These are phyloP conservation scores for Tylopilus intermedius DNA, from an alignment of 768 basidiomycete genomes.

Conservation along the genomic window DNA sequence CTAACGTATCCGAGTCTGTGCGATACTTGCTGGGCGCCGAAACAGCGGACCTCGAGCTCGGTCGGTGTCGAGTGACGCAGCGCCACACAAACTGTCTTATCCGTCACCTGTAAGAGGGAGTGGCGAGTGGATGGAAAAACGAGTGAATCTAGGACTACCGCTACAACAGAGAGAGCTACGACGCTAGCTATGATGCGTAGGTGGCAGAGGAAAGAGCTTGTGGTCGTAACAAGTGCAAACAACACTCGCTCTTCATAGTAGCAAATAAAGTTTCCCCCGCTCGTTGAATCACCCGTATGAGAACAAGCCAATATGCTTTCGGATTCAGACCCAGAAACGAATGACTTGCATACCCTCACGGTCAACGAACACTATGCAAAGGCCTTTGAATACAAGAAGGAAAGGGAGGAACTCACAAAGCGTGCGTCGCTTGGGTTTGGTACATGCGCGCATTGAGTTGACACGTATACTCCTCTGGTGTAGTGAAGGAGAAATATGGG, in stretches of 20 bases:
- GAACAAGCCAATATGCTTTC: conserved; percentile 37
- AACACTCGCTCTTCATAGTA: not conserved
- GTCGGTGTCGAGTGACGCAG: too few species aligned
- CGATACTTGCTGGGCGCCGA: too few species aligned
- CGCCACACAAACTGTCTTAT: too few species aligned
- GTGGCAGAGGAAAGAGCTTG: not conserved
- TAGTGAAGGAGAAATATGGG: conserved; percentile 87
- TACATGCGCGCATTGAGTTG: not conserved
- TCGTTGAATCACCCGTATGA: not conserved
- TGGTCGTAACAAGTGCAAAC: conserved; percentile 20
- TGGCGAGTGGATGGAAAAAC: too few species aligned
- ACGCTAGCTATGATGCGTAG: too few species aligned
- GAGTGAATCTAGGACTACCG: too few species aligned
- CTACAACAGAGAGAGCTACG: not conserved
- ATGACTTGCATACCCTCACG: conserved; percentile 47
- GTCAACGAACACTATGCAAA: conserved; percentile 77
- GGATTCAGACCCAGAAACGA: conserved; percentile 44
- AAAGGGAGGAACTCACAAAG: conserved; percentile 77
- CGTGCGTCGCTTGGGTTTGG: conserved; percentile 40
- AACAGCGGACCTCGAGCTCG: too few species aligned
- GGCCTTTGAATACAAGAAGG: conserved; percentile 78
- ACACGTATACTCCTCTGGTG: not conserved
- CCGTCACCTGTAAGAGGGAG: too few species aligned
- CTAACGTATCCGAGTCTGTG: too few species aligned
- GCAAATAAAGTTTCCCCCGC: not conserved